These are phyloP conservation scores for Torulaspora globosa DNA, from an alignment of 1,139 yeast genomes.

Conservation along the genomic window DNA sequence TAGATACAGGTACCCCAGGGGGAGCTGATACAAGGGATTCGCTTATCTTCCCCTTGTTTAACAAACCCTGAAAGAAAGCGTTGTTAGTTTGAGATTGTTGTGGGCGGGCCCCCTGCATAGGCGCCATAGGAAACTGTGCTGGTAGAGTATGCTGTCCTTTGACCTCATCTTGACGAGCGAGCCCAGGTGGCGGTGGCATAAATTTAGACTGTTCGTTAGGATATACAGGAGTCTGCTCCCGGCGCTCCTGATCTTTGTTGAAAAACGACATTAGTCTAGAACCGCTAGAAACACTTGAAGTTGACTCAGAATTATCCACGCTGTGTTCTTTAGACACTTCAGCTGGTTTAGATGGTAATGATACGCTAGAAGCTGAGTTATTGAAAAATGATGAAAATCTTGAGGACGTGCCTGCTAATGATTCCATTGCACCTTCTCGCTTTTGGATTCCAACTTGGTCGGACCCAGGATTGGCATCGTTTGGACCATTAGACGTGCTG, in stretches of 20 bases:
- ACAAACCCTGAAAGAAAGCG: conserved; percentile 32
- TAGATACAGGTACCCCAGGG: conserved; percentile 17
- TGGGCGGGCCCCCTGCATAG: conserved; percentile 6
- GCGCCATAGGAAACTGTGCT: conserved; percentile 11
- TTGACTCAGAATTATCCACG: neutral
- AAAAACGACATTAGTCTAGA: conserved; percentile 35
- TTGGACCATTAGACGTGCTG: neutral
- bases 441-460: conserved; percentile 1
- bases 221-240: conserved; percentile 5
- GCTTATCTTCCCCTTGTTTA: conserved; percentile 28
- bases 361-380: conserved; percentile 14
- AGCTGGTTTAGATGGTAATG: conserved; percentile 12
- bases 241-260: conserved; percentile 21
- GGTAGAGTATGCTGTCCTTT: conserved; percentile 7
- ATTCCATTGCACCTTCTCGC: conserved; percentile 16
- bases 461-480: conserved; percentile 4
- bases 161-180: conserved; percentile 4
- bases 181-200: conserved; percentile 5
- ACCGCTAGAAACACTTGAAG: conserved; percentile 21
- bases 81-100: conserved; percentile 24
- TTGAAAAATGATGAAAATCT: conserved; percentile 36
- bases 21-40: conserved; percentile 13
- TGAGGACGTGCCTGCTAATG: conserved; percentile 29
- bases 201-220: conserved; percentile 5
- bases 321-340: neutral